Evolutionary conservation across 257 asterid genomes (phyloP), one percentile per base, ranked within the genome.

Genomic region (Salvia miltiorrhiza): DNA sequence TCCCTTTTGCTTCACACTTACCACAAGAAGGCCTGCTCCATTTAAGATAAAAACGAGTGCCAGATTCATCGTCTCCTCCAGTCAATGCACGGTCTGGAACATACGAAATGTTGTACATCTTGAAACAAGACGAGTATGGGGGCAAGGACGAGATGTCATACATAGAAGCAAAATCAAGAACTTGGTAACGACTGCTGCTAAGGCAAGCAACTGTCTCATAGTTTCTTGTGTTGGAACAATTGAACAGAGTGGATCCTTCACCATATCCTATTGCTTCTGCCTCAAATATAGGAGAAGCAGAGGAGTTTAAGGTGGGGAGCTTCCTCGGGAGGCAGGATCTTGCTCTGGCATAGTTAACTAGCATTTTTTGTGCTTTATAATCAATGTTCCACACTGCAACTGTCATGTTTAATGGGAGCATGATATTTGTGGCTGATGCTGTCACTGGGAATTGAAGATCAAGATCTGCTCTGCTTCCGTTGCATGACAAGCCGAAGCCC

Each of bases 11-110:
- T 76, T 69, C 79, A 48, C 81, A 80, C 21, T 47, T 17, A 16
- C 79, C 75, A 69, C 81, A 80, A 69, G 55, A 58, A 3, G 79
- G 81, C 54, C 74, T 50, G 24, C 56, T 48, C 84, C 84, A 75
- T 24, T 19, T 44, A 17, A 75, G 58, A 67, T 62, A 61, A 71
- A 71, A 71, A 9, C n/a, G 73, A 39, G 64, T 3, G 19, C 75
- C 64, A 48, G 13, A 71, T 0, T 49, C 71, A 13, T 61, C 72
- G 7, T 30, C 56, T 61, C 33, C 26, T 71, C 68, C 62, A 1
- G 52, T 47, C 39, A 79, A 69, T 1, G 58, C 48, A n/a, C 48
- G 32, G 11, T 67, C 72, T 0, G 80, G 83, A 6, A 79, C 37
- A 41, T 24, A 61, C 13, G 76, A 79, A 45, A 75, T 48, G 59